A percentile compares a stretch with the other conserved stretches of the same genome.
phyloP scores from a whole-genome alignment of 805 yeast genomes.

The Pichia insulana region DNA sequence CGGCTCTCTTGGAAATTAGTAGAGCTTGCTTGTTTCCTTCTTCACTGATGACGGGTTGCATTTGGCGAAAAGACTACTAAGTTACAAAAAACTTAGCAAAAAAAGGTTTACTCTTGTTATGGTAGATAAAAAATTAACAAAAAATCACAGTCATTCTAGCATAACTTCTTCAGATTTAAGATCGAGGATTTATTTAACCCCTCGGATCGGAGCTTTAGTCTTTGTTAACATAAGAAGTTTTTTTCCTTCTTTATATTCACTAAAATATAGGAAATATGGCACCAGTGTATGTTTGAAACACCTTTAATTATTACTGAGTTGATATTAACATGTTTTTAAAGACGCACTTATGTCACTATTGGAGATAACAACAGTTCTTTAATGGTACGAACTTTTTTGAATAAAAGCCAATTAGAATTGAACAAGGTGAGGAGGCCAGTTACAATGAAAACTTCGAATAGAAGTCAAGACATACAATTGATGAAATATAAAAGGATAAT shows the following conservation, averaged over 20 bases:
- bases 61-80: no score
- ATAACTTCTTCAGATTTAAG: no score
- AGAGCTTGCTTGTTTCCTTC: constrained; percentile 8
- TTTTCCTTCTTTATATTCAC: no score
- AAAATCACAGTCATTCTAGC: no score
- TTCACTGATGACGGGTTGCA: constrained; percentile 11
- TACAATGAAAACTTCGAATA: constrained; percentile 3
- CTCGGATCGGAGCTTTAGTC: background rate
- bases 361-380: constrained; percentile 11
- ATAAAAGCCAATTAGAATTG: constrained; percentile 18
- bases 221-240: no score
- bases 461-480: constrained; percentile 12
- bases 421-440: constrained; percentile 13
- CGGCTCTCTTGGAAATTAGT: constrained; percentile 8
- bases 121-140: no score
- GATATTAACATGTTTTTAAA: constrained; percentile 3
- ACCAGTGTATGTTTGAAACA: constrained; percentile 17
- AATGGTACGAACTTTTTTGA: constrained; percentile 23
- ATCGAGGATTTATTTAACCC: no score
- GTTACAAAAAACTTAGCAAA: no score
- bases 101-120: no score
- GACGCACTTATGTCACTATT: constrained; percentile 19
- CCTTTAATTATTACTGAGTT: background rate
- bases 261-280: constrained; percentile 13
- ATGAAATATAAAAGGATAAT: constrained; percentile 17